Evolutionary conservation across 2,329 filamentous ascomycete species (phyloP).

Genomic region (Colletotrichum orchidophilum): DNA sequence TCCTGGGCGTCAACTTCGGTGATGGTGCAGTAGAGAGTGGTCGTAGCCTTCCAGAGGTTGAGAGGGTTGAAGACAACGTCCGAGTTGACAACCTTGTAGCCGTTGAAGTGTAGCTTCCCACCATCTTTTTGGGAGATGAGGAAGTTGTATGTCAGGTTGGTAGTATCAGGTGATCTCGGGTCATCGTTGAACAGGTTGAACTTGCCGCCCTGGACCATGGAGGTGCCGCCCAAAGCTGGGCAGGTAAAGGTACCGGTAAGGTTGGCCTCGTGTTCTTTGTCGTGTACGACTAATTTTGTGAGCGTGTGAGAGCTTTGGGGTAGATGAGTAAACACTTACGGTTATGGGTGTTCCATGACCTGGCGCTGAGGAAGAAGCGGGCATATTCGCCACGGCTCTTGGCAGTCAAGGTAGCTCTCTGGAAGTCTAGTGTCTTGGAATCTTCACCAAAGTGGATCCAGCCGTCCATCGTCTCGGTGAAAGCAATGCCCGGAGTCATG

Average conservation of each 20-base stretch:
- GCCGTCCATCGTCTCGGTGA: slow-evolving; percentile 72
- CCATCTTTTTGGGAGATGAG: slow-evolving; percentile 64
- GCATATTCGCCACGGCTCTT: slow-evolving; percentile 63
- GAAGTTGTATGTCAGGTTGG: slow-evolving; percentile 70
- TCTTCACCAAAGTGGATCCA: slow-evolving; percentile 60
- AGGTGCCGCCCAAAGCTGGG: slow-evolving; percentile 62
- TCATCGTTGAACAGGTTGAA: slow-evolving; percentile 69
- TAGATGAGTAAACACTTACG: background rate
- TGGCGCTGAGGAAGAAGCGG: slow-evolving; percentile 67
- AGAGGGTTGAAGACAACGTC: slow-evolving; percentile 64
- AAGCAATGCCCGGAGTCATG: slow-evolving; percentile 62
- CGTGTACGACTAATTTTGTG: slow-evolving; percentile 51
- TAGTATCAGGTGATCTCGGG: slow-evolving; percentile 62
- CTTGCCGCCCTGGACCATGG: slow-evolving; percentile 66
- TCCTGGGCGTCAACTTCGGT: slow-evolving; percentile 47
- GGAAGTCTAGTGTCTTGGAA: slow-evolving; percentile 59
- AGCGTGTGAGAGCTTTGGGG: background rate
- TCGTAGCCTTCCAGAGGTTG: slow-evolving; percentile 70
- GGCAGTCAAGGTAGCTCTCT: slow-evolving; percentile 60
- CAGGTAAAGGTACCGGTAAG: slow-evolving; percentile 69
- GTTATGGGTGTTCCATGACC: slow-evolving; percentile 59
- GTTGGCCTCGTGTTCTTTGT: slow-evolving; percentile 59
- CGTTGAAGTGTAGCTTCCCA: slow-evolving; percentile 64
- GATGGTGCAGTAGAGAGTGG: slow-evolving; percentile 69
- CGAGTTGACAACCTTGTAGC: slow-evolving; percentile 70